These are phyloP conservation scores for Arabidopsis lyrata DNA, from an alignment of 441 rosid genomes.

Conservation along the genomic window DNA sequence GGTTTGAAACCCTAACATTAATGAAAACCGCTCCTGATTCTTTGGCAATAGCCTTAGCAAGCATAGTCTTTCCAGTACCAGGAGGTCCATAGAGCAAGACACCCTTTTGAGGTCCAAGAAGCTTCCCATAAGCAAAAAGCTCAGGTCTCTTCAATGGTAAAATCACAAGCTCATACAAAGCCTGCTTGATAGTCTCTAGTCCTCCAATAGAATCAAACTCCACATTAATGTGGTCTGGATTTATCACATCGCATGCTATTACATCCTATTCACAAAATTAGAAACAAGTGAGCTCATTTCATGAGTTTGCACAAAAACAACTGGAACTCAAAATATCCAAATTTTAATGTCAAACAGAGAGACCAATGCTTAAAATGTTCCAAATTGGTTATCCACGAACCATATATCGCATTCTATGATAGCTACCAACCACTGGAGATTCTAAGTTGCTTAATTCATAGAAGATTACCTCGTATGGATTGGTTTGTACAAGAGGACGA, in stretches of 20 bases:
- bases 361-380: background rate
- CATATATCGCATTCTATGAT: background rate
- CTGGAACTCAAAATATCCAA: background rate
- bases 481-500: constrained; percentile 85
- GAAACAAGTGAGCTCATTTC: background rate
- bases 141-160: constrained; percentile 88
- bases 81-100: constrained; percentile 95
- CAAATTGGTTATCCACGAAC: constrained; percentile 3
- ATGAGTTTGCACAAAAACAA: background rate
- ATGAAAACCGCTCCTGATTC: constrained; percentile 97
- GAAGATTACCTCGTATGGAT: constrained; percentile 72
- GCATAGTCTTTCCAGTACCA: constrained; percentile 99
- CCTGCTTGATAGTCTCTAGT: constrained; percentile 71
- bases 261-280: constrained; percentile 66
- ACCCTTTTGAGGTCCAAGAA: constrained; percentile 96
- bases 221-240: constrained; percentile 91
- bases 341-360: background rate
- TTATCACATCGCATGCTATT: constrained; percentile 93
- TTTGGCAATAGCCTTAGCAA: constrained; percentile 96
- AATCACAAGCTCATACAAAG: constrained; percentile 87
- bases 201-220: constrained; percentile 94
- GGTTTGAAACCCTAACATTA: constrained; percentile 82
- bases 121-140: constrained; percentile 84
- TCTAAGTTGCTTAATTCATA: constrained; percentile 6
- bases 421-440: background rate